Conservation (phyloP, 1,284 basidiomycete species). For the Marasmius fiardii region DNA sequence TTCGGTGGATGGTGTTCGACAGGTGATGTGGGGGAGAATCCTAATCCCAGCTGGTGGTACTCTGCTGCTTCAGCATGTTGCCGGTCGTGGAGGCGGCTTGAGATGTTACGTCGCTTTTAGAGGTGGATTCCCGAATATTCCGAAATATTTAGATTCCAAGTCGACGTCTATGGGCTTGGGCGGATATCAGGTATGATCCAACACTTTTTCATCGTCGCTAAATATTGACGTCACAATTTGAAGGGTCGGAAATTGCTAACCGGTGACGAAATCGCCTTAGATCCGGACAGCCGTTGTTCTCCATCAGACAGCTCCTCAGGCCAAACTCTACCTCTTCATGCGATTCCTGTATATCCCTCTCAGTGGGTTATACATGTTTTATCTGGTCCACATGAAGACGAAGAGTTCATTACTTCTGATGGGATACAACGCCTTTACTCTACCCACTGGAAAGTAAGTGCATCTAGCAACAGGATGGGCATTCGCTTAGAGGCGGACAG, state of each 20-base stretch:
- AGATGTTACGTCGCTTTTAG: constrained; percentile 55
- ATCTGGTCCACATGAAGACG: constrained; percentile 62
- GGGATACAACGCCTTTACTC: constrained; percentile 49
- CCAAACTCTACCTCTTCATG: constrained; percentile 16
- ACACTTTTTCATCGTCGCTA: neutral
- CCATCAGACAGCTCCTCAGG: constrained; percentile 6
- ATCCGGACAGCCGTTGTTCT: constrained; percentile 21
- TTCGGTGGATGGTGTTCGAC: constrained; percentile 36
- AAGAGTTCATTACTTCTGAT: constrained; percentile 47
- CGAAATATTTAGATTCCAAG: constrained; percentile 59
- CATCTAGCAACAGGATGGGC: constrained; percentile 61
- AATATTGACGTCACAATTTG: neutral
- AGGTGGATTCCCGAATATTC: constrained; percentile 61
- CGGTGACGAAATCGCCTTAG: constrained; percentile 43
- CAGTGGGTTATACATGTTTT: constrained; percentile 56
- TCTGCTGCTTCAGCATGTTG: constrained; percentile 37
- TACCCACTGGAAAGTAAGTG: constrained; percentile 48
- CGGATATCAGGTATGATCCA: constrained; percentile 46
- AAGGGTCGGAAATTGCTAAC: constrained; percentile 46
- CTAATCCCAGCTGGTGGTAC: constrained; percentile 41
- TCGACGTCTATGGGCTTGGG: constrained; percentile 61
- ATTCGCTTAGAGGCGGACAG: constrained; percentile 45
- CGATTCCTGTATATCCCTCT: constrained; percentile 43
- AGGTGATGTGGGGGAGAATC: constrained; percentile 48
- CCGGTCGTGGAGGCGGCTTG: constrained; percentile 33